A percentile compares a stretch with the other conserved stretches of the same genome.
phyloP scores from a whole-genome alignment of 345 rosid genomes.

The Citrus unshiu region DNA sequence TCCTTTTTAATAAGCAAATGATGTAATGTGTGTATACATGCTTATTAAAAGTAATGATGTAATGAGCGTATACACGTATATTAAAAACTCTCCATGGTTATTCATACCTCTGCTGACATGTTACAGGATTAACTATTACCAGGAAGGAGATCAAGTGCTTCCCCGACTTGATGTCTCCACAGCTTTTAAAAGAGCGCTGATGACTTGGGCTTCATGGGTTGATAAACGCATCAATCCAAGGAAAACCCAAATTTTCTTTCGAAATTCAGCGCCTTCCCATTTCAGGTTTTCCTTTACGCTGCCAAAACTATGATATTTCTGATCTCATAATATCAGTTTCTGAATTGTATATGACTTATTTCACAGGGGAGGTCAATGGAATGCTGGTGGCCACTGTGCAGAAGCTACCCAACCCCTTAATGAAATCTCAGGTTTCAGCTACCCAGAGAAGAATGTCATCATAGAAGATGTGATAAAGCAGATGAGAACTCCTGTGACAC shows the following conservation, averaged over 20 bases:
- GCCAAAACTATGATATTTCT: not conserved
- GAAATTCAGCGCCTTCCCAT: conserved; percentile 80
- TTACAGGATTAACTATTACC: conserved; percentile 84
- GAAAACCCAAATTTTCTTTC: conserved; percentile 77
- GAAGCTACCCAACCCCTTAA: conserved; percentile 63
- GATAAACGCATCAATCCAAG: conserved; percentile 59
- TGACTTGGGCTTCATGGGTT: conserved; percentile 90
- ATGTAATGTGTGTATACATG: not conserved
- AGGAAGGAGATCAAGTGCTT: conserved; percentile 69
- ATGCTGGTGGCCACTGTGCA: conserved; percentile 79
- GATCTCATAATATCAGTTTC: not conserved
- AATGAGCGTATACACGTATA: not conserved
- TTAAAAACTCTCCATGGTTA: not conserved
- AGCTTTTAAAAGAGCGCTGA: conserved; percentile 76
- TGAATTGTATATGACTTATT: not conserved
- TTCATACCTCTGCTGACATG: not conserved
- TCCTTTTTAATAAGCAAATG: not conserved
- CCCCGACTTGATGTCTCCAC: conserved; percentile 65
- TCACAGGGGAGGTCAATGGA: conserved; percentile 85
- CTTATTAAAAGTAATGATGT: not conserved
- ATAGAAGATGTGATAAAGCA: conserved; percentile 49
- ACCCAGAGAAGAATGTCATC: conserved; percentile 48
- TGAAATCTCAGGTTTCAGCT: conserved; percentile 21
- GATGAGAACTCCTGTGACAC: conserved; percentile 69
- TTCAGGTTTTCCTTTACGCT: conserved; percentile 57